A percentile compares a stretch with the other conserved stretches of the same genome.
Conservation (phyloP, 495 filamentous ascomycete genomes). For the Talaromyces trachyspermus region DNA sequence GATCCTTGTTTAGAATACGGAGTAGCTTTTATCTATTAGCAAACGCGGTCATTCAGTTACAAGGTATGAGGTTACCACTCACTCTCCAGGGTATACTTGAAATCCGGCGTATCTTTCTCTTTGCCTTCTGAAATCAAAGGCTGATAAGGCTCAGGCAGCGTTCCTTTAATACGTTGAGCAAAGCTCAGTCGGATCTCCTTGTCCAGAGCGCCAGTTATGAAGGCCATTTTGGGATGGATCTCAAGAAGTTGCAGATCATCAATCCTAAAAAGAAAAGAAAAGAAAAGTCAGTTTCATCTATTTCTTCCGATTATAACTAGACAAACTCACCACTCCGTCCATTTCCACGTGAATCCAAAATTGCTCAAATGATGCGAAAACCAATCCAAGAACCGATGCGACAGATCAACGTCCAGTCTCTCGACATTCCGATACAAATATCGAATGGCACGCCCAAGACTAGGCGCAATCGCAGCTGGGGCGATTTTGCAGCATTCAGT, state of each 20-base stretch:
- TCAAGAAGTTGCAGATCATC: constrained; percentile 73
- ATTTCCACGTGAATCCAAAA: constrained; percentile 99
- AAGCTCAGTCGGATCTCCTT: constrained; percentile 97
- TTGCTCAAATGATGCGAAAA: constrained; percentile 97
- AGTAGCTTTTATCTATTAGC: constrained; percentile 45
- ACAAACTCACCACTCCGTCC: constrained; percentile 77
- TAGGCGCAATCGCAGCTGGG: constrained; percentile 91
- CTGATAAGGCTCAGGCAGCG: constrained; percentile 79
- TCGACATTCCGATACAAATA: constrained; percentile 77
- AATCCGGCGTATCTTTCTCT: constrained; percentile 88
- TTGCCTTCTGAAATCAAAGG: constrained; percentile 74
- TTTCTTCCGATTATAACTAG: constrained; percentile 5
- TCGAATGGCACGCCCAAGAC: constrained; percentile 86
- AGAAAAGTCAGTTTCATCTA: constrained; percentile 1
- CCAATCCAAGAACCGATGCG: constrained; percentile 89
- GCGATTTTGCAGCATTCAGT: constrained; percentile 94
- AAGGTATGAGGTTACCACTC: constrained; percentile 33
- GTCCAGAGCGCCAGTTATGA: constrained; percentile 83
- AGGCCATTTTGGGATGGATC: constrained; percentile 82
- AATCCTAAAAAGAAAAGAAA: too few relatives aligned
- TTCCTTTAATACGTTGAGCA: constrained; percentile 90
- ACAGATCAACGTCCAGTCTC: constrained; percentile 78
- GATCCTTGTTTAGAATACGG: constrained; percentile 75
- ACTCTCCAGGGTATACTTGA: constrained; percentile 83
- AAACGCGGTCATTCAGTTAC: too few relatives aligned